Conservation (phyloP, 176 grass and related monocot genomes). For the Avena eriantha region DNA sequence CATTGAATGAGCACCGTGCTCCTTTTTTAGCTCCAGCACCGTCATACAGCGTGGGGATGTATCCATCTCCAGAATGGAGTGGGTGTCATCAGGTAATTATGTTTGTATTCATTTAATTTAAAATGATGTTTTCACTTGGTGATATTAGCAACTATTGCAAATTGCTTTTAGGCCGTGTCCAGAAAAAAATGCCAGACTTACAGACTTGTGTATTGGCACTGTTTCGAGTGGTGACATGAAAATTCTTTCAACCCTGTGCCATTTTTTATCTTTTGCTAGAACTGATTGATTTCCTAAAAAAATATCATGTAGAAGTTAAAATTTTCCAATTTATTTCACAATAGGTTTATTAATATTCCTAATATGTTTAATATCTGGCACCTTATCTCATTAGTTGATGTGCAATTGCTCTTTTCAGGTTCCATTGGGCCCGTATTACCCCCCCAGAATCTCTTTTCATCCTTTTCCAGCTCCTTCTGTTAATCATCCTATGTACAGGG, state of each 20-base stretch:
- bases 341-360: background rate
- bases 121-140: slow-evolving; percentile 16
- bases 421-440: slow-evolving; percentile 67
- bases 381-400: slow-evolving; percentile 32
- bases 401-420: slow-evolving; percentile 55
- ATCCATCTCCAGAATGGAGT: slow-evolving; percentile 69
- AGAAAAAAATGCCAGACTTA: slow-evolving; percentile 29
- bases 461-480: slow-evolving; percentile 61
- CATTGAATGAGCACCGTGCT: slow-evolving; percentile 55
- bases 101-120: background rate
- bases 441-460: slow-evolving; percentile 52
- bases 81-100: slow-evolving; percentile 81
- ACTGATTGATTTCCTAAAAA: slow-evolving; percentile 11
- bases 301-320: slow-evolving; percentile 3
- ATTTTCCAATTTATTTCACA: background rate
- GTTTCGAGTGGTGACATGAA: background rate
- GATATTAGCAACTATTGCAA: background rate
- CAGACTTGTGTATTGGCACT: background rate
- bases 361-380: background rate
- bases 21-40: slow-evolving; percentile 70
- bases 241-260: background rate
- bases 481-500: slow-evolving; percentile 58
- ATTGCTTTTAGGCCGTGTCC: background rate
- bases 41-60: slow-evolving; percentile 61
- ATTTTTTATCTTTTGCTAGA: slow-evolving; percentile 5